Base-by-base conservation (phyloP, 768 basidiomycete genomes). In the Termitomyces sp. region DNA sequence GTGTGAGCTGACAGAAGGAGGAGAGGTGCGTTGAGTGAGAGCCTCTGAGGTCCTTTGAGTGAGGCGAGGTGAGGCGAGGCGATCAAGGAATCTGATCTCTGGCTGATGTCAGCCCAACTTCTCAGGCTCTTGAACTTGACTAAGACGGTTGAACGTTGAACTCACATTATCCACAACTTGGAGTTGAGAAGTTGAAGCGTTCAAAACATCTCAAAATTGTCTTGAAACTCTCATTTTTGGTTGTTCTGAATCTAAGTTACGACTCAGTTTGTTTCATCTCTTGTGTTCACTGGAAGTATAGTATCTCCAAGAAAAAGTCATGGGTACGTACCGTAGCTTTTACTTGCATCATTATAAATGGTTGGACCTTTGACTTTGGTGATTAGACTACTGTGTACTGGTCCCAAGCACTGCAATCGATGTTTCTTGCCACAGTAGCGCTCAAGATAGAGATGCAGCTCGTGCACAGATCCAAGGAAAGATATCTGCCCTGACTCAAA, bases 1-100 rank as follows among this genome's bases (percentile, higher is more conserved):
- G 68, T 0, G 61, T 59, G 37, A 79, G 70, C 16, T 63, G 66
- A 27, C 68, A 71, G 20, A 78, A 64, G 40, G 49, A 60, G 8
- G 75, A 72, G 8, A 77, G 49, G 54, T 61, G 42, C 58, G 3
- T 71, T 71, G 18, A 78, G 64, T 3, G 75, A 71, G 16, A 79
- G 69, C n/a, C 64, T 20, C 64, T 67, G 27, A 79, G 65, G 13
- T 18, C 74, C 64, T 59, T 67, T 61, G 61, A 16, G 62, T 51
- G 67, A 46, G 37, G 59, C 53, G 27, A 73, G 65, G 13, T 61
- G 61, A 16, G 62, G 53, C 3, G 74, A 62, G 27, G 67, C 44
- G 37, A n/a, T n/a, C n/a, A n/a, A n/a, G n/a, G n/a, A n/a, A n/a
- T n/a, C n/a, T n/a, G n/a, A n/a, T n/a, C n/a, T n/a, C n/a, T n/a